A percentile compares a stretch with the other conserved stretches of the same genome.
Evolutionary conservation across 139 green algal genomes (phyloP).

Genomic region (Zygnema circumcarinatum): DNA sequence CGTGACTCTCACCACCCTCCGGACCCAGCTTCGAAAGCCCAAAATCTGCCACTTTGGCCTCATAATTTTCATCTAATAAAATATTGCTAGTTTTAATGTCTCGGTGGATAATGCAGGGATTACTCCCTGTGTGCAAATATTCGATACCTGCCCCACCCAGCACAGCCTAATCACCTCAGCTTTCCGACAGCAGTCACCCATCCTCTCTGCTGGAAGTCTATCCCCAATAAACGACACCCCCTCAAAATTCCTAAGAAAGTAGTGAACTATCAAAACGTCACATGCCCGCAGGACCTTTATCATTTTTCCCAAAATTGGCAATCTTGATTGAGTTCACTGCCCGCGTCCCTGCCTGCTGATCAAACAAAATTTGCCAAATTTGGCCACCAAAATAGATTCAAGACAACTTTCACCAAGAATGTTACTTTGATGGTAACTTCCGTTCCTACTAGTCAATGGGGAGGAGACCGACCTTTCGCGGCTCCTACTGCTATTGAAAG

Average conservation of each 20-base stretch:
- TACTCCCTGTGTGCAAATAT: constrained; percentile 39
- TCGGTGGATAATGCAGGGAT: constrained; percentile 53
- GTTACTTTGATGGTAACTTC: too few relatives aligned
- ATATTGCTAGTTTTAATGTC: constrained; percentile 64
- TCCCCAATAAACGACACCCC: too few relatives aligned
- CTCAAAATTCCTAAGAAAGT: neutral
- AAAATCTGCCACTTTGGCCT: constrained; percentile 61
- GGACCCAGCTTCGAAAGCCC: constrained; percentile 43
- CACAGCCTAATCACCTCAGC: neutral
- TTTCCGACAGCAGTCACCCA: neutral
- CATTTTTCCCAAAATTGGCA: too few relatives aligned
- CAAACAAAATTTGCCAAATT: too few relatives aligned
- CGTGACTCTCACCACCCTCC: constrained; percentile 13
- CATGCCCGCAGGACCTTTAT: too few relatives aligned
- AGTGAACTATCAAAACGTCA: too few relatives aligned
- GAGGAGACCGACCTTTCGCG: constrained; percentile 21
- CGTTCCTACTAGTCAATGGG: too few relatives aligned
- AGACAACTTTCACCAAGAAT: too few relatives aligned
- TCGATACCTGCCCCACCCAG: constrained; percentile 24
- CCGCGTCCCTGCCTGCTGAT: too few relatives aligned
- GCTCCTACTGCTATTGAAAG: constrained; percentile 31
- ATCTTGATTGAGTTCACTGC: too few relatives aligned
- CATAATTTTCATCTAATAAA: constrained; percentile 37
- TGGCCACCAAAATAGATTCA: too few relatives aligned
- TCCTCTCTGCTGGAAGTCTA: too few relatives aligned